Conservation (phyloP, 768 basidiomycete species). For the Dendrothele bispora region DNA sequence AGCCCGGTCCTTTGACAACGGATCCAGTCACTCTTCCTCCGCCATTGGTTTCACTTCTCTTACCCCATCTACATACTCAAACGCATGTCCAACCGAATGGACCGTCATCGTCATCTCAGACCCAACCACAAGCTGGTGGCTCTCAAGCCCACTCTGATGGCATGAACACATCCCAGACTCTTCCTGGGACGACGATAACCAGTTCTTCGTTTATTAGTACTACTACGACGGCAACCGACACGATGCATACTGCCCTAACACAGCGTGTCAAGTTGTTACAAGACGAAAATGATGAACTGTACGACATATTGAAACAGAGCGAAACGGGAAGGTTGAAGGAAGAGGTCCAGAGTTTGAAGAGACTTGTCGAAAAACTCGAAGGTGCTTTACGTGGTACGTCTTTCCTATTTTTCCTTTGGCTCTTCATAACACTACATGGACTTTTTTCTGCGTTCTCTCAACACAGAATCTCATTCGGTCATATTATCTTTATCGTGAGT, state of each 20-base stretch:
- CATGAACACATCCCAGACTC: too few relatives aligned
- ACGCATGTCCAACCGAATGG: slow-evolving; percentile 16
- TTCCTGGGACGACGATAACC: too few relatives aligned
- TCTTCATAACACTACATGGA: slow-evolving; percentile 8
- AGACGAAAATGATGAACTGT: slow-evolving; percentile 87
- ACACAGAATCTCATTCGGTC: slow-evolving; percentile 73
- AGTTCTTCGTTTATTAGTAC: slow-evolving; percentile 8
- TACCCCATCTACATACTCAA: slow-evolving; percentile 62
- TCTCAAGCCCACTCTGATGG: too few relatives aligned
- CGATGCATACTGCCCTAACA: slow-evolving; percentile 59
- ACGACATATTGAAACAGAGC: slow-evolving; percentile 67
- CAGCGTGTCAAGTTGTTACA: slow-evolving; percentile 74
- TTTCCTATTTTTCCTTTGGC: slow-evolving; percentile 4
- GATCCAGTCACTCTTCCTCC: slow-evolving; percentile 73
- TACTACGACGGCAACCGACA: slow-evolving; percentile 52
- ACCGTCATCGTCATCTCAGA: neutral
- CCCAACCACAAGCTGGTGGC: too few relatives aligned
- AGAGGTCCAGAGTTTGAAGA: slow-evolving; percentile 69
- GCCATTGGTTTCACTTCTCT: slow-evolving; percentile 62
- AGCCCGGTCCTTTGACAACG: slow-evolving; percentile 58
- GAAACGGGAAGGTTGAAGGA: slow-evolving; percentile 84
- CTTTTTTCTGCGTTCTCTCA: slow-evolving; percentile 5
- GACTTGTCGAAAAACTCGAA: slow-evolving; percentile 69
- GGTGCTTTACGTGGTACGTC: slow-evolving; percentile 71
- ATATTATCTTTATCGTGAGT: slow-evolving; percentile 74